phyloP scores from a whole-genome alignment of 768 basidiomycete species.

The Xanthoconium stramineum region DNA sequence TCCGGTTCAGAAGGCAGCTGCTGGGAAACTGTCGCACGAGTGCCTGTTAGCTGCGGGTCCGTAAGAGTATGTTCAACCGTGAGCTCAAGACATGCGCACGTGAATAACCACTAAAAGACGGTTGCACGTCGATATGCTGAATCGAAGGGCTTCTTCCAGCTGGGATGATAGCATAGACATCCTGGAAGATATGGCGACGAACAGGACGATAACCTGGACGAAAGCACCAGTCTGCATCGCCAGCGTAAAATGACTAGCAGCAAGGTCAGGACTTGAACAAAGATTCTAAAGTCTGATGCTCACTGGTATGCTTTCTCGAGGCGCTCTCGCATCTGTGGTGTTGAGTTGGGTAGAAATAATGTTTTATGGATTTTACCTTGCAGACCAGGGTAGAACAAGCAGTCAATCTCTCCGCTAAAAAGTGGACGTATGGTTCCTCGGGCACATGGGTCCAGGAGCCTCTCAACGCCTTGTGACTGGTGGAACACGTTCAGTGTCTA shows the following conservation, averaged over 20 bases:
- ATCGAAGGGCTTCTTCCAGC: slow-evolving; percentile 38
- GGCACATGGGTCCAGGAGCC: slow-evolving; percentile 67
- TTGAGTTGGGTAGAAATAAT: background rate
- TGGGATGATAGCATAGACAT: slow-evolving; percentile 46
- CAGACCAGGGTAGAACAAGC: slow-evolving; percentile 39
- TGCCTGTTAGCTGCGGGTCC: slow-evolving; percentile 16
- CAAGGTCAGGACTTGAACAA: background rate
- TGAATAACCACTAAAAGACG: slow-evolving; percentile 29
- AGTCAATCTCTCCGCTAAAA: slow-evolving; percentile 35
- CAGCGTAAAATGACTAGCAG: slow-evolving; percentile 52
- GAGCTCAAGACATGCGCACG: slow-evolving; percentile 25
- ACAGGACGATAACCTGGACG: slow-evolving; percentile 59
- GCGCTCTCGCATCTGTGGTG: slow-evolving; percentile 42
- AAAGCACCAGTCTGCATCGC: slow-evolving; percentile 75
- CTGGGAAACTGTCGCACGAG: background rate
- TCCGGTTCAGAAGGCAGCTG: background rate
- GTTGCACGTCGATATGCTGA: slow-evolving; percentile 24
- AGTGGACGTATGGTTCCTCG: slow-evolving; percentile 31
- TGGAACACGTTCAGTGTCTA: background rate
- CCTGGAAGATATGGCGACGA: slow-evolving; percentile 61
- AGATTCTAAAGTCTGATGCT: slow-evolving; percentile 12
- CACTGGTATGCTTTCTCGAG: slow-evolving; percentile 56
- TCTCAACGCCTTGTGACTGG: slow-evolving; percentile 51
- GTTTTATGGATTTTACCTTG: slow-evolving; percentile 38
- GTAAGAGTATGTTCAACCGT: background rate